Percentiles rank a stretch among this genome's conserved stretches.
Conservation (phyloP, 768 basidiomycete genomes). For the Pulveroboletus sp. region DNA sequence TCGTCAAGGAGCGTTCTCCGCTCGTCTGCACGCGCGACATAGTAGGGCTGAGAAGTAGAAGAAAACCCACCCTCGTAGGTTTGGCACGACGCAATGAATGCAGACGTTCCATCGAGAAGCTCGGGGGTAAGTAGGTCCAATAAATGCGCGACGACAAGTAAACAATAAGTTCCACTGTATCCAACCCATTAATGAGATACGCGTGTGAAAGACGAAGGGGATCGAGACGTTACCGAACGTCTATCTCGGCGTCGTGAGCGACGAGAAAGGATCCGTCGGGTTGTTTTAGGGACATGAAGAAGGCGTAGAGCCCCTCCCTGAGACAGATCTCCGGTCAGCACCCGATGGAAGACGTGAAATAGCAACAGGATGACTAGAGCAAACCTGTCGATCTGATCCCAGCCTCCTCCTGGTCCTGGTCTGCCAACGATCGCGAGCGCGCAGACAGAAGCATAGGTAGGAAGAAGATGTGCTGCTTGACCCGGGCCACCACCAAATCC, state of each 20-base stretch:
- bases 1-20: constrained; percentile 31
- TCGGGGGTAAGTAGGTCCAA: constrained; percentile 87
- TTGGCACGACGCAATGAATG: constrained; percentile 85
- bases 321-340: not conserved
- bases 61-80: constrained; percentile 98
- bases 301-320: constrained; percentile 71
- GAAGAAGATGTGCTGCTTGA: constrained; percentile 81
- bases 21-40: constrained; percentile 27
- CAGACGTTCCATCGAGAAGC: constrained; percentile 68
- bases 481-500: constrained; percentile 92
- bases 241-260: constrained; percentile 82
- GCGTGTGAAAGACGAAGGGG: too few relatives aligned
- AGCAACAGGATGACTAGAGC: constrained; percentile 9
- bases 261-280: constrained; percentile 93
- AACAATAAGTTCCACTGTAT: constrained; percentile 86
- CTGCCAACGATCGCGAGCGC: constrained; percentile 77
- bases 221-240: constrained; percentile 65
- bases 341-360: not conserved
- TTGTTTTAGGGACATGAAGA: constrained; percentile 90
- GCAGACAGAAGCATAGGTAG: constrained; percentile 87
- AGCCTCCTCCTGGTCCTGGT: constrained; percentile 69
- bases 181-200: not conserved
- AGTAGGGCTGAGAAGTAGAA: constrained; percentile 69
- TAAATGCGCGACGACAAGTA: constrained; percentile 77
- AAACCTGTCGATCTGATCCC: constrained; percentile 83